Percentiles rank a stretch among this genome's conserved stretches.
phyloP scores from a whole-genome alignment of 441 rosid genomes.

The Isatis lusitanica region DNA sequence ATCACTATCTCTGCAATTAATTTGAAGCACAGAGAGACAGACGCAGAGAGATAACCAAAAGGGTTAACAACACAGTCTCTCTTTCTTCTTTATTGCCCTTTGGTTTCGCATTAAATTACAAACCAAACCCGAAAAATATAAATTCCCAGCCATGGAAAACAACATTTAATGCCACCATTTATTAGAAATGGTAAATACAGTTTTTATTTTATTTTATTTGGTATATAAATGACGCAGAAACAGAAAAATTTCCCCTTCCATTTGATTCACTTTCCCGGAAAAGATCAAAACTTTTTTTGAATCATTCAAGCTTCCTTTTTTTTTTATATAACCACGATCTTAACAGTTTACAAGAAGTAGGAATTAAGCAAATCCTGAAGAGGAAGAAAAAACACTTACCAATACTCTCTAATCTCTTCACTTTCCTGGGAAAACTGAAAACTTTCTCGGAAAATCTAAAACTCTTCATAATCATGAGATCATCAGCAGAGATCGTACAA shows the following conservation, averaged over 20 bases:
- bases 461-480: conserved; percentile 26
- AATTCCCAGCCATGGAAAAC: conserved; percentile 23
- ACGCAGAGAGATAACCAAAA: conserved; percentile 15
- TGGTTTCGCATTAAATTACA: conserved; percentile 42
- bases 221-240: background rate
- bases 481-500: background rate
- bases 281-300: conserved; percentile 8
- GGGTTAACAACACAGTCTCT: conserved; percentile 26
- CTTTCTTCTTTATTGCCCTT: conserved; percentile 45
- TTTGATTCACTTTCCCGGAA: conserved; percentile 13
- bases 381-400: conserved; percentile 16
- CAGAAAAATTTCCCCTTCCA: background rate
- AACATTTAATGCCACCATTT: conserved; percentile 27
- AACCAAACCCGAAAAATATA: conserved; percentile 29
- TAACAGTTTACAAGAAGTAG: background rate
- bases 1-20: conserved; percentile 44
- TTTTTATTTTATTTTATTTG: background rate
- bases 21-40: conserved; percentile 30
- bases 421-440: conserved; percentile 36
- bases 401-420: conserved; percentile 18
- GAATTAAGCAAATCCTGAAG: background rate
- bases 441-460: conserved; percentile 33
- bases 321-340: background rate
- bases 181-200: background rate
- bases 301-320: conserved; percentile 1